These are phyloP conservation scores for Lipomyces starkeyi DNA, from an alignment of 805 yeast genomes.

Conservation along the genomic window DNA sequence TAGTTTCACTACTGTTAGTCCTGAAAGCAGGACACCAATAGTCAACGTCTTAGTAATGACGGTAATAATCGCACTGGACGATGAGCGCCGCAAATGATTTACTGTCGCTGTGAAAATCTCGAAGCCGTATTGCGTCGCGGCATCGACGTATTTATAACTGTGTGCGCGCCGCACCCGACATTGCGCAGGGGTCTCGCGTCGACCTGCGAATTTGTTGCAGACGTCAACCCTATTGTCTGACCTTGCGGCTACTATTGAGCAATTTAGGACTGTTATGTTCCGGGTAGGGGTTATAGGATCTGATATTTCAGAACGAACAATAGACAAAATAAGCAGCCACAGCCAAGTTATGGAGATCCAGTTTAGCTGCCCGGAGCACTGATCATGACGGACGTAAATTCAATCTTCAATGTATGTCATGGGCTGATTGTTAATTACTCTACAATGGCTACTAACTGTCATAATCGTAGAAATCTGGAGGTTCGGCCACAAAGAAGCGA, in stretches of 20 bases:
- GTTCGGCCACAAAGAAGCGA: constrained; percentile 18
- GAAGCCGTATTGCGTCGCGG: too few relatives aligned
- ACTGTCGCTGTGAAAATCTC: not conserved
- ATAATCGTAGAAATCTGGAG: not conserved
- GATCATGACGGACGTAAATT: constrained; percentile 23
- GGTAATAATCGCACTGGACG: not conserved
- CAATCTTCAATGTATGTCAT: constrained; percentile 28
- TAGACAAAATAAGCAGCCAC: not conserved
- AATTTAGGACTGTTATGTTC: too few relatives aligned
- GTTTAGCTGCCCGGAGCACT: not conserved
- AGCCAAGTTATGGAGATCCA: not conserved
- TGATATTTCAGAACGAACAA: too few relatives aligned
- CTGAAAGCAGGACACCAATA: not conserved
- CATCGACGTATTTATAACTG: constrained; percentile 5
- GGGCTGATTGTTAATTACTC: not conserved
- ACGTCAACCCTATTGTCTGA: too few relatives aligned
- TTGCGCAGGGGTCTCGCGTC: too few relatives aligned
- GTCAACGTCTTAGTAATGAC: not conserved
- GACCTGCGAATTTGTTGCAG: too few relatives aligned
- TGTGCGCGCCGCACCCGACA: not conserved
- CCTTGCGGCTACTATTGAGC: too few relatives aligned
- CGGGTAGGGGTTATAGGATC: too few relatives aligned
- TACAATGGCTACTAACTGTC: not conserved
- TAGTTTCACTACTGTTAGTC: not conserved
- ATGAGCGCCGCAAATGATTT: not conserved